Evolutionary conservation across 2,329 filamentous ascomycete species (phyloP), one percentile per base, ranked within the genome.

Genomic region (Pseudocercospora fuligena): DNA sequence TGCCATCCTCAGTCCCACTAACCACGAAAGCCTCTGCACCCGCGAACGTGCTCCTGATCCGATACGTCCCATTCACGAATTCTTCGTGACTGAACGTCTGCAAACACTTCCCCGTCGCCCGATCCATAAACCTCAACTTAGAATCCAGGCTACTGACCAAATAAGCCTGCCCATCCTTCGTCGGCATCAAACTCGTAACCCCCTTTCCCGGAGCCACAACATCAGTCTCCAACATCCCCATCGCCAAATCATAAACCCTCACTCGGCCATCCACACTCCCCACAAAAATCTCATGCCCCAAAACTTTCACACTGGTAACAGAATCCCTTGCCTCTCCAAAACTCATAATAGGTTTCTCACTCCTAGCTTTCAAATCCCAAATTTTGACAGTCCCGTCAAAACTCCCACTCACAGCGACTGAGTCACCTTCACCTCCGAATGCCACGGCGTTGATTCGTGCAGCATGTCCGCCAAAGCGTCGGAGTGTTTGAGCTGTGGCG

Each of bases 201-300:
- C 74, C 74, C 43, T 66, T 72, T 16, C 72, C 73, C 33, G 75
- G 65, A n/a, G 95, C 81, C 62, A 72, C 67, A 36, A 92, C 88
- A 80, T 97, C 93, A 1, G 87, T 88, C 4, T 88, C 87, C 58
- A 89, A 84, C 61, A 83, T 84, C 0, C 94, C 94, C 84, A 88
- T 91, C 63, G 93, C 85, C 47, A 97, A 80, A 80, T 98, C 94
- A 80, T 98, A 97, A 66, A 85, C 85, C 62, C 94, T 84, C 0
- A 96, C 87, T 65, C 91, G 84, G 2, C 94, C 94, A 80, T 98
- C 94, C 64, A 97, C 92, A 77, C 92, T 94, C 0, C 90, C 93
- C 1, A 87, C 86, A 1, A 93, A 79, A 59, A 98, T 87, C 78
- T 85, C 82, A 12, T 76, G 73, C 19, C 80, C 83, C 19, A 73